These are phyloP conservation scores for Dothistroma septosporum DNA, from an alignment of 2,329 filamentous ascomycete species.

Conservation along the genomic window DNA sequence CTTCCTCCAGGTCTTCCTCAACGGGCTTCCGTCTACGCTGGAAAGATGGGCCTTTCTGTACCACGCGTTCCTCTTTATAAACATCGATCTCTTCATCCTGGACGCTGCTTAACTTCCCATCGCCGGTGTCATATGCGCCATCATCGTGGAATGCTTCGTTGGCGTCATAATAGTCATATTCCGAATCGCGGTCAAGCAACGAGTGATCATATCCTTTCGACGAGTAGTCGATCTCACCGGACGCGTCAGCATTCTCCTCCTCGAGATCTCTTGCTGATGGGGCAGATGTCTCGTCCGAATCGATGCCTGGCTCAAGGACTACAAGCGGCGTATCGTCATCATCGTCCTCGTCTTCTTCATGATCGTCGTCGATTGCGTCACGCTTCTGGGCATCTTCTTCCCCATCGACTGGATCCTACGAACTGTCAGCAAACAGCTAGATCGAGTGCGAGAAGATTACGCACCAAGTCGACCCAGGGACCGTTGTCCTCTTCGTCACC, in stretches of 20 bases:
- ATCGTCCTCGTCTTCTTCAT: not conserved
- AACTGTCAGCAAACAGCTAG: not conserved
- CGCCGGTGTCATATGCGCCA: not conserved
- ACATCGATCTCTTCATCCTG: not conserved
- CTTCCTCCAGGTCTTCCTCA: not conserved
- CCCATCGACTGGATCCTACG: not conserved
- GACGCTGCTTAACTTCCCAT: not conserved
- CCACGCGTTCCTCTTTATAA: not conserved
- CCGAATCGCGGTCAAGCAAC: not conserved
- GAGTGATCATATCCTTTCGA: constrained; percentile 6
- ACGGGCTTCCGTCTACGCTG: not conserved
- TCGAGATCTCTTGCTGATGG: not conserved
- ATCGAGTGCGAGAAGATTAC: not conserved
- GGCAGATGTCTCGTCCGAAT: not conserved
- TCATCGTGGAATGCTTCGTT: not conserved
- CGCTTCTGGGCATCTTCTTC: not conserved
- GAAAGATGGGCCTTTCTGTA: not conserved
- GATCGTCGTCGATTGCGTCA: not conserved
- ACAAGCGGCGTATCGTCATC: not conserved
- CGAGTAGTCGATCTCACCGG: constrained; percentile 4
- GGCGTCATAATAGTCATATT: not conserved
- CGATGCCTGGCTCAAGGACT: not conserved
- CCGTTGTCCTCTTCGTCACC: constrained; percentile 2
- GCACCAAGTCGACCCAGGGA: not conserved
- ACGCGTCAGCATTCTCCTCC: not conserved